phyloP scores from a whole-genome alignment of 306 rosid genomes.

The Cucumis cinereus region DNA sequence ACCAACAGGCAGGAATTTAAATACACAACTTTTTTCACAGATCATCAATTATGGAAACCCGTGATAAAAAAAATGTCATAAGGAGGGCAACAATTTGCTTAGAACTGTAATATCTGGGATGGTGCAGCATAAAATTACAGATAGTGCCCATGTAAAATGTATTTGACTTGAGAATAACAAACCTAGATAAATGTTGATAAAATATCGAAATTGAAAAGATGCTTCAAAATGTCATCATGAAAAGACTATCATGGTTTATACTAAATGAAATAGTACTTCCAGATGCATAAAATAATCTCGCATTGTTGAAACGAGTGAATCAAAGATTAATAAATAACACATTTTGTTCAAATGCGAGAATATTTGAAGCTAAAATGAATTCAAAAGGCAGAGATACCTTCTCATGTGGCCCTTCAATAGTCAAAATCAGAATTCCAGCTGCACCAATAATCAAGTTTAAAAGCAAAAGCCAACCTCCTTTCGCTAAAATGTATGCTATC shows the following conservation, averaged over 20 bases:
- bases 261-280: neutral
- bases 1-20: neutral
- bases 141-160: neutral
- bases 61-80: neutral
- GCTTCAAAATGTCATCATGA: neutral
- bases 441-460: constrained; percentile 32
- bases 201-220: neutral
- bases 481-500: constrained; percentile 42
- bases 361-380: constrained; percentile 4
- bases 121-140: neutral
- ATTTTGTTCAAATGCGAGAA: neutral
- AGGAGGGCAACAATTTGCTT: neutral
- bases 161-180: neutral
- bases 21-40: neutral
- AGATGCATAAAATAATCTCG: neutral
- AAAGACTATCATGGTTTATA: neutral
- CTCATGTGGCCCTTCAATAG: constrained; percentile 64
- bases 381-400: constrained; percentile 33
- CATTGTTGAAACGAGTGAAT: constrained; percentile 1
- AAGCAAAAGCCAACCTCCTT: constrained; percentile 89
- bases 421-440: constrained; percentile 47
- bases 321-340: neutral
- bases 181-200: neutral
- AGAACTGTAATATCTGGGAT: neutral
- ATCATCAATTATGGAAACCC: neutral